phyloP scores from a whole-genome alignment of 257 asterid species.

The Lithospermum erythrorhizon region DNA sequence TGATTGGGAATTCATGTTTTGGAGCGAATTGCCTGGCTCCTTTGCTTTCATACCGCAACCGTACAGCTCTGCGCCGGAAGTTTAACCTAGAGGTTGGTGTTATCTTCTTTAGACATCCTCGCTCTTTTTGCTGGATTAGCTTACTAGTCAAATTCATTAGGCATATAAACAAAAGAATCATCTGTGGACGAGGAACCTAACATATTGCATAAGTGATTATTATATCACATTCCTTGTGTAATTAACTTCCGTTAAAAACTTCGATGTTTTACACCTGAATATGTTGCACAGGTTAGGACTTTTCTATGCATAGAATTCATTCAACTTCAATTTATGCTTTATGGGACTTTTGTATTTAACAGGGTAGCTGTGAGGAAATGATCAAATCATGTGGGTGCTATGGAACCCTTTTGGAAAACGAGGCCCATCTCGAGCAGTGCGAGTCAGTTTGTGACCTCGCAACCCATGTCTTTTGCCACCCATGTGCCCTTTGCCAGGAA shows the following conservation, averaged over 20 bases:
- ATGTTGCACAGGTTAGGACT: no score
- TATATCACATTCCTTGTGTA: no score
- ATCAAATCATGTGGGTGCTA: constrained; percentile 66
- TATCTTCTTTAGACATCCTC: not conserved
- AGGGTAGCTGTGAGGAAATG: constrained; percentile 85
- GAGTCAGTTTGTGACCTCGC: constrained; percentile 74
- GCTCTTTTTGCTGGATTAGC: not conserved
- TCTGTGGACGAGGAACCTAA: not conserved
- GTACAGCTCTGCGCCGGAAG: constrained; percentile 77
- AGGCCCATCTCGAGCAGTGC: constrained; percentile 67
- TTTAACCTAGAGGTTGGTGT: constrained; percentile 71
- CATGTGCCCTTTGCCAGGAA: constrained; percentile 94
- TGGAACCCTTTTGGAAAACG: constrained; percentile 50
- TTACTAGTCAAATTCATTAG: not conserved
- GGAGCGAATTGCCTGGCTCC: constrained; percentile 89
- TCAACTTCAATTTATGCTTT: no score
- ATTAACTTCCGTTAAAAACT: no score
- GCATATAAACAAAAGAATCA: not conserved
- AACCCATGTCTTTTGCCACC: constrained; percentile 71
- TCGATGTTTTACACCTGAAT: no score
- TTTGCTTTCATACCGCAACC: constrained; percentile 64
- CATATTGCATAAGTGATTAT: no score
- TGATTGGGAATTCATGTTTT: constrained; percentile 55
- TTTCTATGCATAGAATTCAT: no score
- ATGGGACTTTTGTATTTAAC: constrained; percentile 10